Evolutionary conservation across 148 eudicot genomes (phyloP).

Genomic region (Mesembryanthemum crystallinum): DNA sequence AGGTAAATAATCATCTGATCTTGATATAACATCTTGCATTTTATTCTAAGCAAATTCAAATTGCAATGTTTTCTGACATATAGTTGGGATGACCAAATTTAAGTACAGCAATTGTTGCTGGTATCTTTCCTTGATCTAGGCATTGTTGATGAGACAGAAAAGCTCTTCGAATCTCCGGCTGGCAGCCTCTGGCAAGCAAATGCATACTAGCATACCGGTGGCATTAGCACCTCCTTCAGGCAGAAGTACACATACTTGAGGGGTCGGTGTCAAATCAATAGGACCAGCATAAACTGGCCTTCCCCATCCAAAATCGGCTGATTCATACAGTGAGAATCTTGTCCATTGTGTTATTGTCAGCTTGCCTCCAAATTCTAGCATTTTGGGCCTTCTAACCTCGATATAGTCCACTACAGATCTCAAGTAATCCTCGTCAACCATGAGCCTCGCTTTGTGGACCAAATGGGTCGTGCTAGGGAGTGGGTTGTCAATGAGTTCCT

Average conservation of each 20-base stretch:
- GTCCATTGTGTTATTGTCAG: slow-evolving; percentile 95
- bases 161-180: slow-evolving; percentile 42
- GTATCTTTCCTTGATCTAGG: slow-evolving; percentile 3
- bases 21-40: background rate
- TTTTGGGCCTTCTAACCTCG: slow-evolving; percentile 59
- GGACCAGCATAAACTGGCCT: slow-evolving; percentile 84
- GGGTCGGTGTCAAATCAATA: slow-evolving; percentile 84
- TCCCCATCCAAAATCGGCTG: slow-evolving; percentile 94
- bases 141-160: slow-evolving; percentile 31
- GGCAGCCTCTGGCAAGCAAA: slow-evolving; percentile 81
- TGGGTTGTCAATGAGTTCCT: slow-evolving; percentile 38
- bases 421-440: slow-evolving; percentile 64
- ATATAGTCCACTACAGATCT: slow-evolving; percentile 78
- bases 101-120: too few relatives aligned
- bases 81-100: too few relatives aligned
- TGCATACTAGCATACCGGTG: slow-evolving; percentile 70
- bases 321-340: slow-evolving; percentile 73
- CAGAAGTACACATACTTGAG: slow-evolving; percentile 79
- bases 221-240: slow-evolving; percentile 58
- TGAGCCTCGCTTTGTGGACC: slow-evolving; percentile 62
- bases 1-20: background rate
- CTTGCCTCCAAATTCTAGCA: slow-evolving; percentile 88
- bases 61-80: background rate
- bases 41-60: background rate
- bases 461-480: slow-evolving; percentile 38